Conservation (phyloP, 169 alveolate species). For the Cryptosporidium sp. region DNA sequence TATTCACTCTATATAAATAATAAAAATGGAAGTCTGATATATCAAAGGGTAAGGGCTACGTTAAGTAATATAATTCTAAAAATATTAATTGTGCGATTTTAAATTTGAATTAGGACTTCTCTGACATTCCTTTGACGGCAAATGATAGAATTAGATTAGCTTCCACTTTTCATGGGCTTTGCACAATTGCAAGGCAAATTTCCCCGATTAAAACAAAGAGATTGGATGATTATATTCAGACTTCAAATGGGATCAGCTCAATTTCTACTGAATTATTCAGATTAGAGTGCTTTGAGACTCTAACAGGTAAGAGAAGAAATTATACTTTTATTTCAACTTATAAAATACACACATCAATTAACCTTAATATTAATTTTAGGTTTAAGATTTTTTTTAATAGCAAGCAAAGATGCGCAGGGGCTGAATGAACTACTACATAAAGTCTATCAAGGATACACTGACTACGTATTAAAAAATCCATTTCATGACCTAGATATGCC, state of each 20-base stretch:
- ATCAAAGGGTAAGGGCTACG: conserved; percentile 86
- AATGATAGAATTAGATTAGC: conserved; percentile 93
- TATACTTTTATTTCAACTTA: too few relatives aligned
- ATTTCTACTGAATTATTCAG: conserved; percentile 90
- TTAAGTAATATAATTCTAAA: not conserved
- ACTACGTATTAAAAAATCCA: conserved; percentile 93
- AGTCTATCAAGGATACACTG: conserved; percentile 92
- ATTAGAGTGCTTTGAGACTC: conserved; percentile 90
- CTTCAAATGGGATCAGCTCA: conserved; percentile 87
- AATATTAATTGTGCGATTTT: not conserved
- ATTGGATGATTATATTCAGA: conserved; percentile 73
- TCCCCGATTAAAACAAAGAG: conserved; percentile 82
- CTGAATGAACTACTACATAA: conserved; percentile 80
- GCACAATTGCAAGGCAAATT: conserved; percentile 91
- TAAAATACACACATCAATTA: not conserved
- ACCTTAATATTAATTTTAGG: conserved; percentile 32
- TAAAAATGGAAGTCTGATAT: conserved; percentile 92
- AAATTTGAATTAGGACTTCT: conserved; percentile 83
- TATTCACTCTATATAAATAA: conserved; percentile 91
- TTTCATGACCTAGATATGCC: conserved; percentile 93
- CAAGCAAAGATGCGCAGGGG: conserved; percentile 76
- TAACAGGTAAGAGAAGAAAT: conserved; percentile 85
- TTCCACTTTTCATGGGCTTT: conserved; percentile 94
- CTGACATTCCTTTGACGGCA: conserved; percentile 87
- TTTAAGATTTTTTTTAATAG: conserved; percentile 81